A percentile compares a stretch with the other conserved stretches of the same genome.
Evolutionary conservation across 768 basidiomycete species (phyloP).

Genomic region (Tephrocybe rancida): DNA sequence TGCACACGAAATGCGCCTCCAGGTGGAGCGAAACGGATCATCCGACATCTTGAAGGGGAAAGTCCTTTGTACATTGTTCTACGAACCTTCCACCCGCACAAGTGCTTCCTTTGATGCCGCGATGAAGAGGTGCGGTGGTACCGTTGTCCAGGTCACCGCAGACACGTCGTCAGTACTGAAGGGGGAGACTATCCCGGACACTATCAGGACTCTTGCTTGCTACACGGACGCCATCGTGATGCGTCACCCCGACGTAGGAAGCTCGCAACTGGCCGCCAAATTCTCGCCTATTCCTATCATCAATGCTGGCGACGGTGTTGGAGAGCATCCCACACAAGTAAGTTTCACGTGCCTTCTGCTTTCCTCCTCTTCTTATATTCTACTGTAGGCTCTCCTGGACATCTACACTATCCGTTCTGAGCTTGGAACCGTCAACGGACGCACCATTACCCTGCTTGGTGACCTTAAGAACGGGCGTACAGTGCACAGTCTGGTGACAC

Average conservation of each 20-base stretch:
- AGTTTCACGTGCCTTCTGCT: conserved; percentile 20
- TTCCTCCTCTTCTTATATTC: conserved; percentile 4
- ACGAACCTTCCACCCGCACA: conserved; percentile 96
- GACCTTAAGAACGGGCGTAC: conserved; percentile 98
- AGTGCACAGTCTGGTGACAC: conserved; percentile 92
- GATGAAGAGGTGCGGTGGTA: conserved; percentile 97
- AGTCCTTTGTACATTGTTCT: conserved; percentile 91
- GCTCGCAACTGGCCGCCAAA: conserved; percentile 94
- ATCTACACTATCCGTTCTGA: conserved; percentile 97
- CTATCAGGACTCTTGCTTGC: conserved; percentile 91
- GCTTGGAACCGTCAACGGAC: conserved; percentile 96
- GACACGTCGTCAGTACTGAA: conserved; percentile 89
- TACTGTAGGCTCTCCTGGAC: conserved; percentile 74
- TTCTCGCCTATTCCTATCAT: conserved; percentile 94
- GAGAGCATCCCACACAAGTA: conserved; percentile 96
- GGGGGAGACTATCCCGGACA: conserved; percentile 93
- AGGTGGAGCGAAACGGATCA: conserved; percentile 88
- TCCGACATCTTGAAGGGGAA: conserved; percentile 91
- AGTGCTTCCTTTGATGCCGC: conserved; percentile 97
- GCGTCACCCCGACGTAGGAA: conserved; percentile 92
- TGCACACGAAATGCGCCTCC: conserved; percentile 95
- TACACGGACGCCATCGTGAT: conserved; percentile 95
- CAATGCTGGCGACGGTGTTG: conserved; percentile 96
- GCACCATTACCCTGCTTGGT: conserved; percentile 89
- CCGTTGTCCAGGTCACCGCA: conserved; percentile 83